Evolutionary conservation across 2,329 filamentous ascomycete genomes (phyloP).

Genomic region (Neofusicoccum umdonicola): DNA sequence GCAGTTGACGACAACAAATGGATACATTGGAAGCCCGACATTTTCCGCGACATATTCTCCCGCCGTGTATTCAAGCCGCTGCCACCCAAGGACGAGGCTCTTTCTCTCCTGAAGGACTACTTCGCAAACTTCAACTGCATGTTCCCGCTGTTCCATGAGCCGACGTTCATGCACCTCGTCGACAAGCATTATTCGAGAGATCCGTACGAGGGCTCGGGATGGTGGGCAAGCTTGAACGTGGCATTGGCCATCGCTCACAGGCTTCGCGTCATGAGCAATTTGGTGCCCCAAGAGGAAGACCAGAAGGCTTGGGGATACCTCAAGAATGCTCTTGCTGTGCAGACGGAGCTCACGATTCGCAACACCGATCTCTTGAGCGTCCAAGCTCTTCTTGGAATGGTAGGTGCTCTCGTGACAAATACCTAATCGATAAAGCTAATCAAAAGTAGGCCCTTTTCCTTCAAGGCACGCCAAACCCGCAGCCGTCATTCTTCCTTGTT

Average conservation of each 20-base stretch:
- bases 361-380: slow-evolving; percentile 95
- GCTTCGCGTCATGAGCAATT: slow-evolving; percentile 90
- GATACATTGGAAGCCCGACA: slow-evolving; percentile 97
- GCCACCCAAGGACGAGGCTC: slow-evolving; percentile 80
- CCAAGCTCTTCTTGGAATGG: slow-evolving; percentile 89
- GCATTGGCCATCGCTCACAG: slow-evolving; percentile 90
- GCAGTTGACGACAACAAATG: slow-evolving; percentile 91
- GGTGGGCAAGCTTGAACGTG: slow-evolving; percentile 97
- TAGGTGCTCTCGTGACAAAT: slow-evolving; percentile 29
- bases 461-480: slow-evolving; percentile 93
- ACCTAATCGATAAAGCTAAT: slow-evolving; percentile 22
- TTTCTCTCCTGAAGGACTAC: slow-evolving; percentile 86
- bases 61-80: slow-evolving; percentile 79
- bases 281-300: slow-evolving; percentile 87
- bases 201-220: slow-evolving; percentile 91
- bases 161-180: slow-evolving; percentile 96
- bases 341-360: slow-evolving; percentile 89
- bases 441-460: slow-evolving; percentile 70
- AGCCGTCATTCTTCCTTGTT: slow-evolving; percentile 87
- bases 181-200: slow-evolving; percentile 90
- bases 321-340: slow-evolving; percentile 93
- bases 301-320: slow-evolving; percentile 92
- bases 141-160: slow-evolving; percentile 95
- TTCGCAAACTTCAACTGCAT: slow-evolving; percentile 99
- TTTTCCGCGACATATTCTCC: slow-evolving; percentile 89